Evolutionary conservation across 148 eudicot genomes (phyloP), one percentile per base, ranked within the genome.

Genomic region (Camellia sinensis): DNA sequence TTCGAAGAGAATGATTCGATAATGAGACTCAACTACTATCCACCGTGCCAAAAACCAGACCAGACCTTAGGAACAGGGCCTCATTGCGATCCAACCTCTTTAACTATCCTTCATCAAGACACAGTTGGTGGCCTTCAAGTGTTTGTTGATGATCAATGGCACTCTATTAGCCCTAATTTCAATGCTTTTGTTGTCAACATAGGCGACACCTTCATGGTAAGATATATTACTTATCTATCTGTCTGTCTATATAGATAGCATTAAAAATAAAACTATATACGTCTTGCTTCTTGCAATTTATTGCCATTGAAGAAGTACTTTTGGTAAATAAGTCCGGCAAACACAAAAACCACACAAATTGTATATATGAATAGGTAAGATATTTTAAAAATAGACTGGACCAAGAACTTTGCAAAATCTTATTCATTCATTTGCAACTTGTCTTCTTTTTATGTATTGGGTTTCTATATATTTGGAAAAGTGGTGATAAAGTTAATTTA

Each of bases 151-250:
- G 73, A 84, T 11, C 76, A 90, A 65, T 90, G 93, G 93, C 78
- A 77, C 17, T 87, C 82, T 15, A 89, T 90, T 12, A 41, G 70
- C 6, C 93, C 93, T 12, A 83, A 87, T 45, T 75, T 80, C 78
- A 77, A 78, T 54, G 85, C 93, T 60, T 88, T 90, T 78, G 93
- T 90, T 7, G 93, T 90, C 75, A 90, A 90, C 88, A 87, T 90
- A 2, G 93, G 93, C 19, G 93, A 88, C 82, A 90, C 93, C 54
- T 90, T 90, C 81, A 89, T 87, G 91, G 93, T 90, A 85, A 80
- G 78, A 3, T 0, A 13, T 9, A 19, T 48, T 29, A 29, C 37
- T 29, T 29, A 29, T 29, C 37, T 29, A 29, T 29, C 37, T 29
- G 37, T 29, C 37, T 29, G 37, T 29, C 37, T 29, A 29, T 29